Evolutionary conservation across 805 yeast genomes (phyloP), one percentile per base, ranked within the genome.

Genomic region (Metschnikowia henanensis): DNA sequence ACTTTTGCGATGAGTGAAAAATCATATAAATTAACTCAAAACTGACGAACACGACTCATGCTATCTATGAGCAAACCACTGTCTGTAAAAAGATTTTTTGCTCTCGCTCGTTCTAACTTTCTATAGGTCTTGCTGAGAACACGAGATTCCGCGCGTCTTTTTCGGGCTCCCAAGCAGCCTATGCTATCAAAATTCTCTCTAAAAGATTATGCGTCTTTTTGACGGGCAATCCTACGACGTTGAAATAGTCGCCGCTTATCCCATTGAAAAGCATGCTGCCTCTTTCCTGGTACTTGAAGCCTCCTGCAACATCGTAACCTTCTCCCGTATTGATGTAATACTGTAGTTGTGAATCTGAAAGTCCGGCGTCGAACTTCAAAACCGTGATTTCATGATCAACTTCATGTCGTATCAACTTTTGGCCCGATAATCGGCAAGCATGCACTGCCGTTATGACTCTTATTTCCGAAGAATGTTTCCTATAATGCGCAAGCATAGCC

Each of bases 291-390:
- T 85, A 82, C 54, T 81, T 82, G 66, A 87, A 91, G 0, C 99
- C 99, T 5, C 97, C 99, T 2, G 98, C 96, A 1, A 87, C 97
- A 37, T 76, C 75, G 6, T 72, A 43, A 1, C 94, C 98, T 60
- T 92, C 97, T 18, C 76, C 83, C 2, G 82, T 66, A 2, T 73
- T 73, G 9, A 86, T 84, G 61, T 92, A 92, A 13, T 72, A 67
- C 20, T 75, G 57, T 4, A 92, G 56, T 30, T 83, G 69, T n/a
- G 71, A 79, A 51, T 79, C 80, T 1, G 81, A 72, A 12, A 81
- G 63, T 1, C 58, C 45, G 58, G 76, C 73, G 5, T 61, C 62
- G 35, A 81, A 70, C 43, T 79, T 83, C 5, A 77, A 74, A 12
- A 63, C 70, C 8, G 76, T 66, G 4, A 66, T 66, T n/a, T 66